A percentile compares a stretch with the other conserved stretches of the same genome.
Evolutionary conservation across 1,284 basidiomycete genomes (phyloP).

Genomic region (Boletus sp.): DNA sequence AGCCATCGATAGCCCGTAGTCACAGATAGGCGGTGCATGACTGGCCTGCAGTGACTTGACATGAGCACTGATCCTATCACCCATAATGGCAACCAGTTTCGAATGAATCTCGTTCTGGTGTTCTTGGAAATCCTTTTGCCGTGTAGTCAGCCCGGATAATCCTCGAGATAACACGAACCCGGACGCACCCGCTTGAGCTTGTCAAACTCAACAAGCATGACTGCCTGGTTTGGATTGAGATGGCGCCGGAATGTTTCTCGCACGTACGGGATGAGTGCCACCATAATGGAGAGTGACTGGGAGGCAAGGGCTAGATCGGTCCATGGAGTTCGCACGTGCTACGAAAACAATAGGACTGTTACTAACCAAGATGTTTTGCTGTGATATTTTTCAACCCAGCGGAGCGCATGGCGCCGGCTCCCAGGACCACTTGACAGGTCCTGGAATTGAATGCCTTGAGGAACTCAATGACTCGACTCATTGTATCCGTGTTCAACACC

Average conservation of each 20-base stretch:
- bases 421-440: constrained; percentile 97
- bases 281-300: constrained; percentile 92
- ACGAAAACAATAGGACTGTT: constrained; percentile 17
- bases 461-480: constrained; percentile 94
- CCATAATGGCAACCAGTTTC: constrained; percentile 98
- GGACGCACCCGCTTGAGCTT: constrained; percentile 87
- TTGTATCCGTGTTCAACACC: constrained; percentile 90
- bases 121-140: constrained; percentile 91
- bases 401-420: constrained; percentile 97
- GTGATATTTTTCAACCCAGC: constrained; percentile 99
- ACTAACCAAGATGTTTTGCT: constrained; percentile 89
- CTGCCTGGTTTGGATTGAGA: constrained; percentile 89
- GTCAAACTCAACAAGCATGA: constrained; percentile 98
- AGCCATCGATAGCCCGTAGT: constrained; percentile 1
- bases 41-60: constrained; percentile 77
- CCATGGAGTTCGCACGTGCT: constrained; percentile 17
- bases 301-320: constrained; percentile 81
- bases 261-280: constrained; percentile 95
- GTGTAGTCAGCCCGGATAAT: constrained; percentile 20
- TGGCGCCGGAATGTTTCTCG: constrained; percentile 94
- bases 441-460: constrained; percentile 98
- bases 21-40: constrained; percentile 15
- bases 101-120: constrained; percentile 99
- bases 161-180: constrained; percentile 10
- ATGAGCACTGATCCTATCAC: constrained; percentile 89